phyloP scores from a whole-genome alignment of 2,329 filamentous ascomycete species.

The Phialocephala subalpina region DNA sequence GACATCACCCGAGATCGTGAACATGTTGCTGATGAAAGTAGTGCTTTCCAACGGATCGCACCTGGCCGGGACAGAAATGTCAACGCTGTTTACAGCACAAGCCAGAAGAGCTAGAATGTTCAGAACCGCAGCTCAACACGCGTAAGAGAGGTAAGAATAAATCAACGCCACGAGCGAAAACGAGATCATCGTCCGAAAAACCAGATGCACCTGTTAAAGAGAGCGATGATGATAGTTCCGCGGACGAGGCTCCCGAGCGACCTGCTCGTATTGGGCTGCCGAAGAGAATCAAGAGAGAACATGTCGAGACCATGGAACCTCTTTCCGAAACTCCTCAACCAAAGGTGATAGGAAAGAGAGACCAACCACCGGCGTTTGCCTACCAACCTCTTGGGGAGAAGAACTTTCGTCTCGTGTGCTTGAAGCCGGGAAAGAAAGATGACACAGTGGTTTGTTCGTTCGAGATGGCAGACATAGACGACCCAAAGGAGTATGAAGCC shows the following conservation, averaged over 20 bases:
- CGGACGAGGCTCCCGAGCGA: constrained; percentile 11
- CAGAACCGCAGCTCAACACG: constrained; percentile 25
- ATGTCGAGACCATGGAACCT: constrained; percentile 16
- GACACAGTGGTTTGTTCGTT: constrained; percentile 19
- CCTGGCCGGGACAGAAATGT: constrained; percentile 30
- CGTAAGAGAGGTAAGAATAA: constrained; percentile 25
- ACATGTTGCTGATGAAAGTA: constrained; percentile 1
- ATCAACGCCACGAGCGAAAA: constrained; percentile 18
- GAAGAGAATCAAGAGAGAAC: constrained; percentile 22
- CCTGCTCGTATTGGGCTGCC: constrained; percentile 8
- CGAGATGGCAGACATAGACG: constrained; percentile 5
- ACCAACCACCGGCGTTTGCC: constrained; percentile 14
- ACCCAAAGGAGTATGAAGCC: constrained; percentile 9
- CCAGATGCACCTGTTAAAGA: constrained; percentile 11
- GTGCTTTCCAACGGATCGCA: constrained; percentile 26
- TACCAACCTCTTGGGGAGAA: constrained; percentile 13
- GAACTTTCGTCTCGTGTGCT: constrained; percentile 22
- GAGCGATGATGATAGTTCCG: constrained; percentile 18
- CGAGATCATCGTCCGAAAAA: constrained; percentile 7
- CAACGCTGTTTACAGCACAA: constrained; percentile 26
- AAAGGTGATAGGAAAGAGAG: not conserved
- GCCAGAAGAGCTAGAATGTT: constrained; percentile 26
- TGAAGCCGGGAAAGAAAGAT: constrained; percentile 20
- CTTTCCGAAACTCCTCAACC: constrained; percentile 8
- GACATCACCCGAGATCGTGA: not conserved